These are phyloP conservation scores for Mentha longifolia DNA, from an alignment of 257 asterid genomes.

Conservation along the genomic window DNA sequence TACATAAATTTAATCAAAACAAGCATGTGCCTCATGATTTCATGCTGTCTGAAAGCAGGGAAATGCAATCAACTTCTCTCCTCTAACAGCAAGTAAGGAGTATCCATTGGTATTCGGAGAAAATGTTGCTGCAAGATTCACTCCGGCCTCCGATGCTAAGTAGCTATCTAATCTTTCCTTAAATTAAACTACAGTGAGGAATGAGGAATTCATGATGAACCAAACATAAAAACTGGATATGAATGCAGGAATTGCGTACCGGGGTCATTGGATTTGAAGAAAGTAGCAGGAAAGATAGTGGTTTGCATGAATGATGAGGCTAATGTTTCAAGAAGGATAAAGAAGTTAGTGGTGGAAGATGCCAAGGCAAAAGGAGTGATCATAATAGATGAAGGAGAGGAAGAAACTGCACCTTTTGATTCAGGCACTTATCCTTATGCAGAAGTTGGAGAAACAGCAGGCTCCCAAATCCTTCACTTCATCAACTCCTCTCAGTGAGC, in stretches of 20 bases:
- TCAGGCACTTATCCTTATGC: constrained; percentile 67
- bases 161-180: background rate
- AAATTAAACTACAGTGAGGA: too few species aligned
- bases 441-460: constrained; percentile 48
- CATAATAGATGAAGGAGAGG: constrained; percentile 48
- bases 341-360: constrained; percentile 68
- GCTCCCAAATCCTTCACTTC: constrained; percentile 58
- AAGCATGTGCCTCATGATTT: background rate
- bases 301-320: constrained; percentile 61
- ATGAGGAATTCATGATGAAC: background rate
- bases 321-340: constrained; percentile 47
- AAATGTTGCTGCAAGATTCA: constrained; percentile 47
- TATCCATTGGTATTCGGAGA: constrained; percentile 66
- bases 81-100: constrained; percentile 33
- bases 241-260: constrained; percentile 67
- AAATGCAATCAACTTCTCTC: constrained; percentile 64
- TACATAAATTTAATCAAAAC: background rate
- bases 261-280: constrained; percentile 60
- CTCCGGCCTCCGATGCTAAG: constrained; percentile 65
- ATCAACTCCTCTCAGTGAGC: constrained; percentile 65
- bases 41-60: constrained; percentile 44
- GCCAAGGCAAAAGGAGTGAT: constrained; percentile 64
- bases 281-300: constrained; percentile 62
- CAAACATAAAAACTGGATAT: background rate
- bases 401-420: constrained; percentile 49